These are phyloP conservation scores for Pseudocercospora vitis DNA, from an alignment of 2,329 filamentous ascomycete species.

Conservation along the genomic window DNA sequence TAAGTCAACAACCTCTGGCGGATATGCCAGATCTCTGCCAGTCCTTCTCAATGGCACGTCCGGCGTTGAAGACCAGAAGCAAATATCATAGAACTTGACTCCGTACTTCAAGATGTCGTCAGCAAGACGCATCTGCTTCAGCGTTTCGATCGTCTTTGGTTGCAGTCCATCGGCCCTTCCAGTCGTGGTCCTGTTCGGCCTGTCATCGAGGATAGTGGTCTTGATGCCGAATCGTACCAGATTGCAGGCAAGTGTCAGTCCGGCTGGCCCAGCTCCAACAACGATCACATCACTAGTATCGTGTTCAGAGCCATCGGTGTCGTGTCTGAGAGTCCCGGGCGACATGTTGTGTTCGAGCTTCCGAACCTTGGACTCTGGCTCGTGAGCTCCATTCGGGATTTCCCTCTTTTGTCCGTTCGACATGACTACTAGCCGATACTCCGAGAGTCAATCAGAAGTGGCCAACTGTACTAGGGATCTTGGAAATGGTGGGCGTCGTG, in stretches of 20 bases:
- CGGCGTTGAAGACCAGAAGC: conserved; percentile 60
- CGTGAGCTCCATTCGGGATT: neutral
- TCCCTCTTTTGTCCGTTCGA: conserved; percentile 14
- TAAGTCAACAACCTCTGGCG: conserved; percentile 49
- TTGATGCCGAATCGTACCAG: conserved; percentile 67
- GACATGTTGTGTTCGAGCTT: conserved; percentile 20
- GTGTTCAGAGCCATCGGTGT: neutral
- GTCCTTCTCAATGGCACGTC: conserved; percentile 56
- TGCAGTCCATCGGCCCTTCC: conserved; percentile 72
- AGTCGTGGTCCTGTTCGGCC: conserved; percentile 65
- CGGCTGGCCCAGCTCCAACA: conserved; percentile 46
- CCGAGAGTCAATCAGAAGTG: too few species aligned
- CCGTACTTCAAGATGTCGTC: conserved; percentile 66
- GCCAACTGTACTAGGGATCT: too few species aligned
- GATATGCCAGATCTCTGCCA: conserved; percentile 68
- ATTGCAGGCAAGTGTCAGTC: conserved; percentile 50
- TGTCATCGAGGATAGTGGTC: conserved; percentile 66
- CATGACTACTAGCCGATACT: conserved; percentile 10
- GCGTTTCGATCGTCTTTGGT: conserved; percentile 75
- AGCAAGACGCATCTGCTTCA: conserved; percentile 71
- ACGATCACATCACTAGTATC: conserved; percentile 29
- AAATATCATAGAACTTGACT: conserved; percentile 71
- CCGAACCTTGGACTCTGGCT: conserved; percentile 1
- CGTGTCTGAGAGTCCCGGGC: conserved; percentile 10
- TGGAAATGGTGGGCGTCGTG: conserved; percentile 4